These are phyloP conservation scores for Pontederia paniculata DNA, from an alignment of 176 grass and related monocot species.

Conservation along the genomic window DNA sequence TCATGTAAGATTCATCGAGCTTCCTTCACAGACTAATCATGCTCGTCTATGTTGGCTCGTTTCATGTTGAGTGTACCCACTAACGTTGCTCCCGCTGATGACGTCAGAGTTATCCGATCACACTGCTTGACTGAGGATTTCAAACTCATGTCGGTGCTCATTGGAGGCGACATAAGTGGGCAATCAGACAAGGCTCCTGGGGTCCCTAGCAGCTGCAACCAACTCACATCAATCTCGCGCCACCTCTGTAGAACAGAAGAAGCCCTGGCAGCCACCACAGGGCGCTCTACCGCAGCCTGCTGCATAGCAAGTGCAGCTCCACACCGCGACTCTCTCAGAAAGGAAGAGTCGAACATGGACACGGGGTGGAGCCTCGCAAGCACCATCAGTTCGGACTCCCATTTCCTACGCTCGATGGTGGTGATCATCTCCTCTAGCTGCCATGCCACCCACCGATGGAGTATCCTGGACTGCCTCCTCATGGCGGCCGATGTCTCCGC, in stretches of 20 bases:
- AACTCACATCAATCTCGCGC: conserved; percentile 12
- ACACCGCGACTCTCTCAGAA: conserved; percentile 23
- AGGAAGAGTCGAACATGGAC: conserved; percentile 33
- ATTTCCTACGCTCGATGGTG: conserved; percentile 30
- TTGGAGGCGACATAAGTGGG: neutral
- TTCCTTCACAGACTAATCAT: too few species aligned
- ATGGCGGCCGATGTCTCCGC: conserved; percentile 18
- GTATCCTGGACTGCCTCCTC: conserved; percentile 47
- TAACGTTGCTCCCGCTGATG: neutral
- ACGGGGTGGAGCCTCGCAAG: conserved; percentile 31
- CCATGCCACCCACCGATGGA: conserved; percentile 87
- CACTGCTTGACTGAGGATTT: conserved; percentile 10
- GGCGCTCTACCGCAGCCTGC: conserved; percentile 20
- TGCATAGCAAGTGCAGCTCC: neutral
- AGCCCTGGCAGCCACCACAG: conserved; percentile 27
- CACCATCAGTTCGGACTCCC: conserved; percentile 31
- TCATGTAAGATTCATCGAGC: too few species aligned
- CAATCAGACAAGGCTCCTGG: neutral
- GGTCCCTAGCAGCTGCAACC: conserved; percentile 10
- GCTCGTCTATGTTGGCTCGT: neutral
- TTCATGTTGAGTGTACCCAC: neutral
- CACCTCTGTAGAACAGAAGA: conserved; percentile 34
- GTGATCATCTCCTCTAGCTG: conserved; percentile 95
- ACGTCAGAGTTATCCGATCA: neutral
- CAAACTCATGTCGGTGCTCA: neutral